These are phyloP conservation scores for Trichoderma koningii DNA, from an alignment of 2,329 filamentous ascomycete species.

Conservation along the genomic window DNA sequence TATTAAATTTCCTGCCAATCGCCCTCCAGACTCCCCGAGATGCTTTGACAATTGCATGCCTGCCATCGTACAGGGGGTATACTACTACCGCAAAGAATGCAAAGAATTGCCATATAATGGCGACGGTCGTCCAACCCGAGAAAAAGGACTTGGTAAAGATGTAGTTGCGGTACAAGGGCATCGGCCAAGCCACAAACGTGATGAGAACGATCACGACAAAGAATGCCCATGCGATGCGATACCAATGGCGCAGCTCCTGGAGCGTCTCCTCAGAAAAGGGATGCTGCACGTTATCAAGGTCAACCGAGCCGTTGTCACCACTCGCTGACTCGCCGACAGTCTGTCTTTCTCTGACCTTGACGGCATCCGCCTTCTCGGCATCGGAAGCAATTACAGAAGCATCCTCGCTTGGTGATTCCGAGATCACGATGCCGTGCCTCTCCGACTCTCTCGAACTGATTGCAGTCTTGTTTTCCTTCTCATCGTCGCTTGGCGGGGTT, in stretches of 20 bases:
- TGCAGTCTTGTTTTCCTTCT: neutral
- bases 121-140: conserved; percentile 20
- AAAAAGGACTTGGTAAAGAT: conserved; percentile 23
- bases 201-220: conserved; percentile 17
- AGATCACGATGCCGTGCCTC: neutral
- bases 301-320: neutral
- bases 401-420: conserved; percentile 1
- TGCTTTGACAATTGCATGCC: conserved; percentile 19
- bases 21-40: conserved; percentile 12
- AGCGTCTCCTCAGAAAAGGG: conserved; percentile 17
- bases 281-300: conserved; percentile 18
- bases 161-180: conserved; percentile 24
- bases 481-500: neutral
- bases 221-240: conserved; percentile 24
- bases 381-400: neutral
- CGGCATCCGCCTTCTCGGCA: neutral
- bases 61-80: conserved; percentile 13
- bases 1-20: neutral
- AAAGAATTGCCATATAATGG: conserved; percentile 23
- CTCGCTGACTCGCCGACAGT: neutral
- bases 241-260: conserved; percentile 11
- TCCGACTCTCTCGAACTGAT: neutral
- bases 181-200: conserved; percentile 23
- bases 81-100: conserved; percentile 22
- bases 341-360: neutral